Evolutionary conservation across 306 rosid genomes (phyloP).

Genomic region (Bauhinia variegata): DNA sequence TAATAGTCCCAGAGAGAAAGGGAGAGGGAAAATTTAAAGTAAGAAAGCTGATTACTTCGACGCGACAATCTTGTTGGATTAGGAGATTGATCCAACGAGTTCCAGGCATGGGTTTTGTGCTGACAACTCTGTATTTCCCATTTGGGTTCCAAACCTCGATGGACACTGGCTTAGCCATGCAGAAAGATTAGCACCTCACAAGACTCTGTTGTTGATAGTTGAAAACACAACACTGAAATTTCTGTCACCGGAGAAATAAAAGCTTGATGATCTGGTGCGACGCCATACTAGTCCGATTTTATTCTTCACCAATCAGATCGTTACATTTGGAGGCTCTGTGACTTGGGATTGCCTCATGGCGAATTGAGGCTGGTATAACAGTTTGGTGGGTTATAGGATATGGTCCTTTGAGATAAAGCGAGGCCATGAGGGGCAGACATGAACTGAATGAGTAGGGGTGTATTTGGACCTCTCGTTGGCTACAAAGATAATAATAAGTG

Average conservation of each 20-base stretch:
- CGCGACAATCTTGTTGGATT: conserved; percentile 82
- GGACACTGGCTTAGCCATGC: conserved; percentile 92
- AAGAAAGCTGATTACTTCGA: conserved; percentile 63
- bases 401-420: conserved; percentile 42
- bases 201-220: not conserved
- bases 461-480: conserved; percentile 59
- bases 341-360: not conserved
- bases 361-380: not conserved
- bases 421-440: conserved; percentile 33
- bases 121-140: conserved; percentile 92
- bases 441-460: conserved; percentile 20
- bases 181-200: conserved; percentile 7
- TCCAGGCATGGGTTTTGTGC: conserved; percentile 99
- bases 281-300: not conserved
- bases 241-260: not conserved
- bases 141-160: conserved; percentile 93
- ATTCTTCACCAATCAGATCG: conserved; percentile 2
- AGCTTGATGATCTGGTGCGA: conserved; percentile 29
- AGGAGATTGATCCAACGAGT: conserved; percentile 98
- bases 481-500: conserved; percentile 15
- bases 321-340: not conserved
- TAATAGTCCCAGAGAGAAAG: not conserved
- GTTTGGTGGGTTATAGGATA: conserved; percentile 15
- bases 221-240: conserved; percentile 24
- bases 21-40: not conserved